Evolutionary conservation across 345 rosid species (phyloP).

Genomic region (Eutrema yunnanense): DNA sequence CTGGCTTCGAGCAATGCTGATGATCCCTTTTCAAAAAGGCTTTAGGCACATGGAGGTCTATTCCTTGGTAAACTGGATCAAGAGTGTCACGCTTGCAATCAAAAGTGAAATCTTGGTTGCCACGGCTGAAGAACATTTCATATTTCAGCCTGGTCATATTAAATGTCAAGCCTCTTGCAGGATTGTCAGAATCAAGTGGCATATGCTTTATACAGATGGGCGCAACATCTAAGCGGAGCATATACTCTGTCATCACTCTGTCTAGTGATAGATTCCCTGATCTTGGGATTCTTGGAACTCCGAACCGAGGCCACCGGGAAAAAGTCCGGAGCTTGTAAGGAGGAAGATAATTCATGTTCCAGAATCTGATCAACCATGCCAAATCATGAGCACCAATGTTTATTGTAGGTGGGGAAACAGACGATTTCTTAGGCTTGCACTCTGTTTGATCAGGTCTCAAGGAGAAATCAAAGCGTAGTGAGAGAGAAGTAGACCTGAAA

Average conservation of each 20-base stretch:
- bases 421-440: conserved; percentile 32
- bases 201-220: conserved; percentile 67
- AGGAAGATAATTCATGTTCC: conserved; percentile 81
- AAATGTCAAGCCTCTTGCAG: conserved; percentile 81
- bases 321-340: conserved; percentile 84
- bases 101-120: conserved; percentile 81
- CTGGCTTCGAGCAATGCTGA: conserved; percentile 40
- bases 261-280: conserved; percentile 94
- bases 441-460: conserved; percentile 46
- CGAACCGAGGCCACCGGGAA: conserved; percentile 93
- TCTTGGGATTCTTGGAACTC: conserved; percentile 72
- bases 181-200: conserved; percentile 74
- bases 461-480: conserved; percentile 77
- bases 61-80: conserved; percentile 90
- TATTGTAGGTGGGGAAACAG: conserved; percentile 44
- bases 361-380: conserved; percentile 81
- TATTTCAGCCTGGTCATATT: conserved; percentile 68
- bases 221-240: conserved; percentile 71
- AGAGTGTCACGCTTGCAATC: conserved; percentile 86
- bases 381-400: conserved; percentile 89
- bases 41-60: conserved; percentile 77
- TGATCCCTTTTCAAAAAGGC: conserved; percentile 53
- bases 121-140: conserved; percentile 78
- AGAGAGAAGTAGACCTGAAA: conserved; percentile 89
- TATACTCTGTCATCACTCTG: conserved; percentile 92